A percentile compares a stretch with the other conserved stretches of the same genome.
Evolutionary conservation across 768 basidiomycete species (phyloP).

Genomic region (Amanita polypyramis): DNA sequence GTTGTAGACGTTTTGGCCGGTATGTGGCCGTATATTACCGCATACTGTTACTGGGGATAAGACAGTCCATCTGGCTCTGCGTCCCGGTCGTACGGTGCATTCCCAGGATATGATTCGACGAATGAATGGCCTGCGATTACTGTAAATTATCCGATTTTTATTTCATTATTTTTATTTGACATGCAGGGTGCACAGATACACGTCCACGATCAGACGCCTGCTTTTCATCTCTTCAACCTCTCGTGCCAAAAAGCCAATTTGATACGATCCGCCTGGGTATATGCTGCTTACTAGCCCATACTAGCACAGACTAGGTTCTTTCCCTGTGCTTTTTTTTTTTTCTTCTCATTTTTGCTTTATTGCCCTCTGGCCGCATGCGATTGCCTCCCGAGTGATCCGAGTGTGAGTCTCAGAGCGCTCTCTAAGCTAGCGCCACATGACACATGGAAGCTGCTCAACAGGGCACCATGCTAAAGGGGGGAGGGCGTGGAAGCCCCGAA

Average conservation of each 20-base stretch:
- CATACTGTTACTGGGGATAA: background rate
- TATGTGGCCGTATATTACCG: no score
- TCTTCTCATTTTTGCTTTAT: background rate
- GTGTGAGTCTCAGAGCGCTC: slow-evolving; percentile 1
- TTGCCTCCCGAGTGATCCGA: slow-evolving; percentile 6
- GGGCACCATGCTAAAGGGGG: background rate
- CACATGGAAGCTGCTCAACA: background rate
- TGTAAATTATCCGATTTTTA: no score
- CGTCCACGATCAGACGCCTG: background rate
- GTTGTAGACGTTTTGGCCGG: no score
- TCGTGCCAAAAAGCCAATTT: slow-evolving; percentile 7
- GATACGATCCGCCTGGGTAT: slow-evolving; percentile 4
- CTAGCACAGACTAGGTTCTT: background rate
- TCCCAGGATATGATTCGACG: background rate
- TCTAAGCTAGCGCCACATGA: slow-evolving; percentile 6
- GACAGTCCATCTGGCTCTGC: background rate
- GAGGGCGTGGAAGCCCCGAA: background rate
- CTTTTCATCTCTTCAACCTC: background rate
- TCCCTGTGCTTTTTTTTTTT: background rate
- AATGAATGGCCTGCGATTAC: no score
- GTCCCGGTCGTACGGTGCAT: background rate
- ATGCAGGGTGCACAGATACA: no score
- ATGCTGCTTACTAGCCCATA: background rate
- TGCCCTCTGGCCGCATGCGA: slow-evolving; percentile 1
- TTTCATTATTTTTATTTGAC: no score